Evolutionary conservation across 2,329 filamentous ascomycete genomes (phyloP).

Genomic region (Cladosporium sp.): DNA sequence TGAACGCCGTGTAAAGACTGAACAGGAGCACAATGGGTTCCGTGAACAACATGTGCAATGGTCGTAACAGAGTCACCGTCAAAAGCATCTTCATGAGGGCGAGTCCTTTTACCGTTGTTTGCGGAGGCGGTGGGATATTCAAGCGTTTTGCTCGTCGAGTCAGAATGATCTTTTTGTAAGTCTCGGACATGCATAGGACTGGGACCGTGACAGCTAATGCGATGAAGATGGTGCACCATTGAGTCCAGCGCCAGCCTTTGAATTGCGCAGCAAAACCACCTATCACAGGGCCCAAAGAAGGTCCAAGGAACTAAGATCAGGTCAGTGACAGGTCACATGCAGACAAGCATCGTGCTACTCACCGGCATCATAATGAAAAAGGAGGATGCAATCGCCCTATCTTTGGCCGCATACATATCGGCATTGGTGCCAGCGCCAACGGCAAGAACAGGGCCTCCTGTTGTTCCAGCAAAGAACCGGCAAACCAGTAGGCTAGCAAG

Average conservation of each 20-base stretch:
- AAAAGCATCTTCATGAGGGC: constrained; percentile 33
- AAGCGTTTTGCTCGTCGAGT: constrained; percentile 38
- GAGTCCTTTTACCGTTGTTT: constrained; percentile 31
- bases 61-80: constrained; percentile 35
- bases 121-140: constrained; percentile 30
- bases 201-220: constrained; percentile 39
- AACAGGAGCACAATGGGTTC: constrained; percentile 40
- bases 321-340: constrained; percentile 1
- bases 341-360: not conserved
- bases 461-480: constrained; percentile 51
- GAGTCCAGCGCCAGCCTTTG: constrained; percentile 45
- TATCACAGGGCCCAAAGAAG: constrained; percentile 39
- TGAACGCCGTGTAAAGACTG: constrained; percentile 35
- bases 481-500: constrained; percentile 69
- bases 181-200: constrained; percentile 53
- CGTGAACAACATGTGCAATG: constrained; percentile 37
- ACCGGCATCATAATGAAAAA: constrained; percentile 42
- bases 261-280: constrained; percentile 46
- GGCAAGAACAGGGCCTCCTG: constrained; percentile 39
- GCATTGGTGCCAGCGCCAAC: constrained; percentile 45
- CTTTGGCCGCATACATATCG: constrained; percentile 39
- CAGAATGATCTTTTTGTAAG: constrained; percentile 55
- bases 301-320: constrained; percentile 13
- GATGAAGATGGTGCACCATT: constrained; percentile 48
- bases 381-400: constrained; percentile 38